phyloP scores from a whole-genome alignment of 345 rosid genomes.

The Bruguiera parviflora region DNA sequence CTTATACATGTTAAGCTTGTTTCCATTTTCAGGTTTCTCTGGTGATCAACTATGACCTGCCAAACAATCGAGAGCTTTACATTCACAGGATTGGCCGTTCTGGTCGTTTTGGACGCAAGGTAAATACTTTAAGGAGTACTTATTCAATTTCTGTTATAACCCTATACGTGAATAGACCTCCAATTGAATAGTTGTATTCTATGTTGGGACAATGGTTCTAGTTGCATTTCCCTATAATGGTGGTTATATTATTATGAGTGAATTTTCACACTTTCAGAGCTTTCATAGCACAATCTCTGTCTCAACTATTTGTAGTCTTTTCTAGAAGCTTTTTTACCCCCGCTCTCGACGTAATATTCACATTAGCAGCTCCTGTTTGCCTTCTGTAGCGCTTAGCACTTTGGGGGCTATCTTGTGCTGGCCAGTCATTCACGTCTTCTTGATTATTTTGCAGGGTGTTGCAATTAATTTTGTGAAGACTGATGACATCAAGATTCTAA shows the following conservation, averaged over 20 bases:
- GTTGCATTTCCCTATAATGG: too few species aligned
- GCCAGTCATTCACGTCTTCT: not conserved
- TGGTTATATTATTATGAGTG: too few species aligned
- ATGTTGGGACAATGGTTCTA: too few species aligned
- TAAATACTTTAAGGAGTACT: slow-evolving; percentile 9
- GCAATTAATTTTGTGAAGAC: slow-evolving; percentile 85
- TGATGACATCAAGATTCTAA: slow-evolving; percentile 81
- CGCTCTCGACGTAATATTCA: not conserved
- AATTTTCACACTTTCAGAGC: too few species aligned
- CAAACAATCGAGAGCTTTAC: slow-evolving; percentile 96
- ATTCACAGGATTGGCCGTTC: slow-evolving; percentile 97
- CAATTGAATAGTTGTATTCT: too few species aligned
- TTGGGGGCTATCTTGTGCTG: not conserved
- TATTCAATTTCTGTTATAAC: not conserved
- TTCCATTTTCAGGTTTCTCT: slow-evolving; percentile 65
- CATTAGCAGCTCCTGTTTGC: not conserved
- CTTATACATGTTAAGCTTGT: not conserved
- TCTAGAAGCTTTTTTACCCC: too few species aligned
- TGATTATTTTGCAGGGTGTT: slow-evolving; percentile 57
- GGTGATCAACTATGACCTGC: slow-evolving; percentile 94
- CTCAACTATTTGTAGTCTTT: too few species aligned
- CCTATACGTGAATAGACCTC: too few species aligned
- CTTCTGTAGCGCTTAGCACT: not conserved
- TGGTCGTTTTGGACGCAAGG: slow-evolving; percentile 99
- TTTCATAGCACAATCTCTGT: too few species aligned